These are phyloP conservation scores for Candida gorgasii DNA, from an alignment of 805 yeast genomes.

Conservation along the genomic window DNA sequence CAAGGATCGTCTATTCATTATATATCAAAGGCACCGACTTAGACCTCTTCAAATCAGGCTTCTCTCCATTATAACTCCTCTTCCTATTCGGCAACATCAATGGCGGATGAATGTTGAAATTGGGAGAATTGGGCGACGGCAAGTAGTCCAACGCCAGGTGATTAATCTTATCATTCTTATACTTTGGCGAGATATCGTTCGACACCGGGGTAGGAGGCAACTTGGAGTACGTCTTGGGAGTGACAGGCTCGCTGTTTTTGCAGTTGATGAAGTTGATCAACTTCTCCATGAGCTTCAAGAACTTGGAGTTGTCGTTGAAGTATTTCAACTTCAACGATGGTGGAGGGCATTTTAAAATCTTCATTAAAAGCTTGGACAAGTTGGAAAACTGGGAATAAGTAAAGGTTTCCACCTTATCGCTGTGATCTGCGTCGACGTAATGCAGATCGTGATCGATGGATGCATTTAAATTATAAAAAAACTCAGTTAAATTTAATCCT, in stretches of 20 bases:
- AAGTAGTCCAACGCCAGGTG: conserved; percentile 9
- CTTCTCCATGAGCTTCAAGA: conserved; percentile 36
- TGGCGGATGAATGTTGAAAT: conserved; percentile 17
- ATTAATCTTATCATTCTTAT: conserved; percentile 1
- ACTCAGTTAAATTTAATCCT: conserved; percentile 29
- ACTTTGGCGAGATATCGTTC: conserved; percentile 24
- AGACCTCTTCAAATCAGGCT: conserved; percentile 25
- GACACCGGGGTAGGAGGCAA: conserved; percentile 31
- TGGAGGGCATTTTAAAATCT: conserved; percentile 47
- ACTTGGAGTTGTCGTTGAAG: conserved; percentile 37
- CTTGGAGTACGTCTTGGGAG: conserved; percentile 27
- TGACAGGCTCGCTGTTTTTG: conserved; percentile 27
- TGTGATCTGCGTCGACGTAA: background rate
- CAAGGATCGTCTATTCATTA: conserved; percentile 4
- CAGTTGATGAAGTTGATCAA: conserved; percentile 33
- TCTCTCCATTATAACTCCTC: conserved; percentile 8
- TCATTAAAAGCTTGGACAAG: conserved; percentile 24
- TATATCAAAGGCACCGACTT: conserved; percentile 20
- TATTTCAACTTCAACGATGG: conserved; percentile 47
- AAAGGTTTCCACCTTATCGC: conserved; percentile 9
- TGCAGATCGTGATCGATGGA: conserved; percentile 15
- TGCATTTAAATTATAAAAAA: conserved; percentile 18
- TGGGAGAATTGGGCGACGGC: conserved; percentile 18
- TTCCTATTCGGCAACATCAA: conserved; percentile 12
- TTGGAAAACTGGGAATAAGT: conserved; percentile 18